These are phyloP conservation scores for Debaryomyces udenii DNA, from an alignment of 1,139 yeast species.

Conservation along the genomic window DNA sequence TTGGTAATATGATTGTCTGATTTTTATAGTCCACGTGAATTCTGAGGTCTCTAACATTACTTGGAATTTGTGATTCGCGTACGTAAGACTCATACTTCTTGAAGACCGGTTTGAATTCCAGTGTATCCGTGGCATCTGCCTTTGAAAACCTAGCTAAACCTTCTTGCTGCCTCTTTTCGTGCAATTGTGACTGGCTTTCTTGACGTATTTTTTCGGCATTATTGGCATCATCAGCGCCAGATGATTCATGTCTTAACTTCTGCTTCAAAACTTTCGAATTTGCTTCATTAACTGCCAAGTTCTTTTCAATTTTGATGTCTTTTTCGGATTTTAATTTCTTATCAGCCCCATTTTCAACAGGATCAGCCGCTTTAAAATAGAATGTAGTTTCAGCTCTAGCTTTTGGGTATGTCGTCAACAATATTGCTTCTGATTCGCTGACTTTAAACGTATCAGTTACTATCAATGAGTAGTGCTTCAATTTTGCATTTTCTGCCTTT, in stretches of 20 bases:
- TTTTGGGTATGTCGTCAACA: conserved; percentile 77
- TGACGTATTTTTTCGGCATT: conserved; percentile 81
- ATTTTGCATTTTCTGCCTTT: conserved; percentile 49
- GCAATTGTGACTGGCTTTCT: conserved; percentile 80
- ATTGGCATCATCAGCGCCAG: conserved; percentile 64
- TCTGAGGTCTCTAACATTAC: conserved; percentile 77
- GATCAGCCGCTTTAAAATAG: conserved; percentile 74
- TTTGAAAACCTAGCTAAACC: conserved; percentile 79
- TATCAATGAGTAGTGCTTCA: conserved; percentile 64
- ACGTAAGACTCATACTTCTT: conserved; percentile 93
- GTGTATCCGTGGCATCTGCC: conserved; percentile 68
- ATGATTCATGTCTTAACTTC: conserved; percentile 76
- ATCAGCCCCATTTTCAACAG: conserved; percentile 15
- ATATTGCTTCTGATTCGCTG: conserved; percentile 59
- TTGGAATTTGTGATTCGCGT: conserved; percentile 89
- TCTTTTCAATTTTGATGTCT: conserved; percentile 36
- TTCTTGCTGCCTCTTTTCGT: conserved; percentile 81
- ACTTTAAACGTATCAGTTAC: conserved; percentile 84
- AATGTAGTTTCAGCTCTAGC: conserved; percentile 76
- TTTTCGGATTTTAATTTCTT: conserved; percentile 36
- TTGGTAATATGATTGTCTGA: conserved; percentile 88
- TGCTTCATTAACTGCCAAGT: conserved; percentile 34
- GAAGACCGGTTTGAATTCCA: conserved; percentile 74
- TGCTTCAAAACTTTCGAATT: conserved; percentile 71
- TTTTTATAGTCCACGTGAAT: conserved; percentile 86